phyloP scores from a whole-genome alignment of 805 yeast genomes.

The Metschnikowia bowlesiae region DNA sequence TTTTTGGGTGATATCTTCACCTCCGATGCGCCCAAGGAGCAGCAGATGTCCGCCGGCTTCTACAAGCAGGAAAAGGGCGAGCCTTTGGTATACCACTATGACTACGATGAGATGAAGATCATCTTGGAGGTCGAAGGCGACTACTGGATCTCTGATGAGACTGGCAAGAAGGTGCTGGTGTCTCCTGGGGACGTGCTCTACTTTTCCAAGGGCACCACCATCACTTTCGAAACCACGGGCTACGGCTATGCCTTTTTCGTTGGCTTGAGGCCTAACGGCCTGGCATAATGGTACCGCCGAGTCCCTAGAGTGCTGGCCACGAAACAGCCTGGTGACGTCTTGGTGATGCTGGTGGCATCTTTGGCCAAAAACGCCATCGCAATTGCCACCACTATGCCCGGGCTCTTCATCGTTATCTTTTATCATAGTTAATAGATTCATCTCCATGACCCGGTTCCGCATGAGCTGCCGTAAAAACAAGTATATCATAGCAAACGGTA shows the following conservation, averaged over 20 bases:
- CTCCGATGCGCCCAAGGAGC: conserved; percentile 55
- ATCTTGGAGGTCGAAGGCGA: conserved; percentile 65
- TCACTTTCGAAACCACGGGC: conserved; percentile 57
- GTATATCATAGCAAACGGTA: too few species aligned
- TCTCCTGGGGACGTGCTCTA: conserved; percentile 64
- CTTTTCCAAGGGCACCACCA: conserved; percentile 64
- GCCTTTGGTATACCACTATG: conserved; percentile 62
- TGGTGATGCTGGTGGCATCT: too few species aligned
- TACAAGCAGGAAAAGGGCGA: conserved; percentile 66
- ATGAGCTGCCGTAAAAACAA: too few species aligned
- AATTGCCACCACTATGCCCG: too few species aligned
- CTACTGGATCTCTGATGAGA: conserved; percentile 57
- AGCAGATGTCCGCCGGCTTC: conserved; percentile 64
- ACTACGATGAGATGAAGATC: conserved; percentile 65
- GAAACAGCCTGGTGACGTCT: too few species aligned
- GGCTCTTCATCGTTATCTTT: too few species aligned
- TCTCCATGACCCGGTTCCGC: too few species aligned
- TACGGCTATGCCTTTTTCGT: conserved; percentile 61
- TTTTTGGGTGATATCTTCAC: conserved; percentile 64
- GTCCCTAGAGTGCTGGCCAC: too few species aligned
- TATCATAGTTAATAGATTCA: too few species aligned
- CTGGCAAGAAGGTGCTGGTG: conserved; percentile 54
- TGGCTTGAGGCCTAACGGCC: conserved; percentile 49
- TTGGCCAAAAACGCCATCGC: too few species aligned
- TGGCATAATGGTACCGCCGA: conserved; percentile 6